These are phyloP conservation scores for Euphorbia peplus DNA, from an alignment of 345 rosid species.

Conservation along the genomic window DNA sequence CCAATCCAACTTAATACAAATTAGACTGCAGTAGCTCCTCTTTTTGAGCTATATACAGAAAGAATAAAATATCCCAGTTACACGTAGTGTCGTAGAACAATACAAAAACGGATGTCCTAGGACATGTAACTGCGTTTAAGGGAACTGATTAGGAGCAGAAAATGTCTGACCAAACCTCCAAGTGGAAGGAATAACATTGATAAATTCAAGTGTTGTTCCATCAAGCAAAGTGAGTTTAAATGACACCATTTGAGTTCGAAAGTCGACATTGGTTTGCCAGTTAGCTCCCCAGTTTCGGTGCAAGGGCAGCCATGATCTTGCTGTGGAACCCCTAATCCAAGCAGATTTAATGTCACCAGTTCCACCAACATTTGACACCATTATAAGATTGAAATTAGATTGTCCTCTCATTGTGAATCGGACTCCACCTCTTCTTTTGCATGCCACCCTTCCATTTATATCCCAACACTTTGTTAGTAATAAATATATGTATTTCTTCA, in stretches of 20 bases:
- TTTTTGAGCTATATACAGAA: neutral
- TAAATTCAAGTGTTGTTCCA: slow-evolving; percentile 42
- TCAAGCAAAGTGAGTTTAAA: slow-evolving; percentile 58
- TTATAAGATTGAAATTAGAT: slow-evolving; percentile 64
- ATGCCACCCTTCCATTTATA: slow-evolving; percentile 44
- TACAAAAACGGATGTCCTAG: slow-evolving; percentile 16
- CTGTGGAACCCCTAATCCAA: slow-evolving; percentile 60
- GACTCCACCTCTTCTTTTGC: slow-evolving; percentile 76
- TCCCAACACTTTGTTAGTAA: no score
- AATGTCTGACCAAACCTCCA: slow-evolving; percentile 84
- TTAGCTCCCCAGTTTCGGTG: slow-evolving; percentile 75
- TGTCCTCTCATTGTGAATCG: slow-evolving; percentile 77
- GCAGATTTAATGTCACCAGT: slow-evolving; percentile 61
- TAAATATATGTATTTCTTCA: no score
- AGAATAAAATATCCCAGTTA: neutral
- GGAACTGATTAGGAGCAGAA: slow-evolving; percentile 55
- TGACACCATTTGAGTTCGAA: slow-evolving; percentile 52
- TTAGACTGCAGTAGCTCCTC: neutral
- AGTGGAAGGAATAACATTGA: slow-evolving; percentile 55
- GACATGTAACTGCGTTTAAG: slow-evolving; percentile 10
- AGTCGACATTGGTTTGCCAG: slow-evolving; percentile 64
- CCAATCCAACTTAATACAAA: neutral
- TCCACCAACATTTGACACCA: slow-evolving; percentile 72
- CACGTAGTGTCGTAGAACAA: slow-evolving; percentile 11
- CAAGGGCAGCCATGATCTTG: slow-evolving; percentile 54